Evolutionary conservation across 176 grass and related monocot genomes (phyloP).

Genomic region (Phyllostachys edulis): DNA sequence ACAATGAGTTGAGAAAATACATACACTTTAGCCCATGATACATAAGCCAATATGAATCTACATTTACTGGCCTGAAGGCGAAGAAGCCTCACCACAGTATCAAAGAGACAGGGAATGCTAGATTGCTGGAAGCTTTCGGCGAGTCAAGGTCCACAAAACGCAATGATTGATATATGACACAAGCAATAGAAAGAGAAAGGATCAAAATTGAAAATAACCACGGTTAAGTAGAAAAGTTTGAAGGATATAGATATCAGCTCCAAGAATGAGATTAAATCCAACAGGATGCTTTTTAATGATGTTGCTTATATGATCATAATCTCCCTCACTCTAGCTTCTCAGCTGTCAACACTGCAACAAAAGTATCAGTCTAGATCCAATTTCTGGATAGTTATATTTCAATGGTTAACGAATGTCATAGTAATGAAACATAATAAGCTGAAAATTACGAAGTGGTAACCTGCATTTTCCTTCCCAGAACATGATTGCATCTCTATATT

Average conservation of each 20-base stretch:
- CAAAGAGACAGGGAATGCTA: constrained; percentile 79
- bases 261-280: constrained; percentile 92
- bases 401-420: background rate
- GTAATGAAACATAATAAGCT: background rate
- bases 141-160: constrained; percentile 61
- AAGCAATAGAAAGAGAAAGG: constrained; percentile 2
- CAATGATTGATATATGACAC: constrained; percentile 17
- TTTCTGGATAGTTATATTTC: constrained; percentile 18
- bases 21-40: constrained; percentile 90
- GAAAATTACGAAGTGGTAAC: constrained; percentile 34
- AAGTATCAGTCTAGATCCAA: constrained; percentile 29
- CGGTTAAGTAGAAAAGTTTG: background rate
- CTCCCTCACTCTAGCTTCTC: constrained; percentile 96
- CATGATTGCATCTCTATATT: constrained; percentile 73
- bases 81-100: constrained; percentile 77
- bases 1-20: constrained; percentile 48
- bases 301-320: constrained; percentile 55
- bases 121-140: constrained; percentile 93
- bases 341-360: constrained; percentile 62
- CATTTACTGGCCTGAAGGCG: constrained; percentile 47
- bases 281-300: constrained; percentile 62
- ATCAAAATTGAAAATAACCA: constrained; percentile 10
- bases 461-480: constrained; percentile 36
- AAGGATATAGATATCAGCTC: constrained; percentile 99
- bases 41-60: constrained; percentile 91